A percentile compares a stretch with the other conserved stretches of the same genome.
Conservation (phyloP, 2,329 filamentous ascomycete species). For the Periglandula ipomoeae region DNA sequence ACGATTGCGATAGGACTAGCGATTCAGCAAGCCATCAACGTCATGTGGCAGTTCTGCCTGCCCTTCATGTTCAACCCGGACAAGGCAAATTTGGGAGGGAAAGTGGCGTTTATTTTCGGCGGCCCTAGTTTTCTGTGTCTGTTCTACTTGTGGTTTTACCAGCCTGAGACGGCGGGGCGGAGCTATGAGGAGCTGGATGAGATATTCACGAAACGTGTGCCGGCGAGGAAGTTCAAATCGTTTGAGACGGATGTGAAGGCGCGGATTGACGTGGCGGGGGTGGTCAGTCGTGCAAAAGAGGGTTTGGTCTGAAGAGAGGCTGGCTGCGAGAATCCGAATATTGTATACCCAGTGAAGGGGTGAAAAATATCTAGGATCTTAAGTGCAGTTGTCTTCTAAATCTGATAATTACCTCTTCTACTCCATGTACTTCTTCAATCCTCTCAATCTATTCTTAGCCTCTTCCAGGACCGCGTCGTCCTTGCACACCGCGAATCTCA, state of each 20-base stretch:
- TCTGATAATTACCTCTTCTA: not conserved
- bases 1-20: no score
- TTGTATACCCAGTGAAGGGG: no score
- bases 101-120: no score
- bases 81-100: no score
- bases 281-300: not conserved
- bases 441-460: constrained; percentile 66
- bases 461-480: constrained; percentile 74
- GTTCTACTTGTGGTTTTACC: no score
- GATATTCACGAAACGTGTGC: not conserved
- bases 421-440: constrained; percentile 61
- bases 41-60: no score
- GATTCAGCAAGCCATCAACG: no score
- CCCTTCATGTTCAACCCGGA: no score
- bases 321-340: not conserved
- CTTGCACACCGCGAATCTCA: constrained; percentile 95
- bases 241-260: not conserved
- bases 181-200: not conserved
- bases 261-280: not conserved
- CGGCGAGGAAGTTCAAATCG: not conserved
- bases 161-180: no score
- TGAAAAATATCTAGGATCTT: no score
- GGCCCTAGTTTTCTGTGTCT: no score
- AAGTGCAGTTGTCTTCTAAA: no score
- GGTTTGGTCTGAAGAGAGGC: not conserved